These are phyloP conservation scores for Rubroboletus pulcherrimus DNA, from an alignment of 768 basidiomycete genomes.

Conservation along the genomic window DNA sequence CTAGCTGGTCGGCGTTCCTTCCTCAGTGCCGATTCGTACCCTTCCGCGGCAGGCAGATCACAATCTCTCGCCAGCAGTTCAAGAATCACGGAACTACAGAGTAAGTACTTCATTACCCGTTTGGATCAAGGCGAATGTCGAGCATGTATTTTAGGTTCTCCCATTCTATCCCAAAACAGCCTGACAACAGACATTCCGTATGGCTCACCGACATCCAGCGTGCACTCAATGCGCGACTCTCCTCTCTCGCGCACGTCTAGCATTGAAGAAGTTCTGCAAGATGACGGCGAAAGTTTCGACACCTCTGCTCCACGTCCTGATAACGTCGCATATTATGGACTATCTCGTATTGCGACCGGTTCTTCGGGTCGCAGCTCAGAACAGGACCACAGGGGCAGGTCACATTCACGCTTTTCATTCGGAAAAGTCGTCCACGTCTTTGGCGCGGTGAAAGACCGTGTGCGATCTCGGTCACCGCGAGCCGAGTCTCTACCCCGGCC, in stretches of 20 bases:
- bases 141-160: conserved; percentile 9
- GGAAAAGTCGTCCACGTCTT: conserved; percentile 49
- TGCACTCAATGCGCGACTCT: conserved; percentile 1
- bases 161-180: not conserved
- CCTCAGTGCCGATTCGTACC: not conserved
- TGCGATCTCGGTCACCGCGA: conserved; percentile 47
- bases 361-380: conserved; percentile 17
- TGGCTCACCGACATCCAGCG: conserved; percentile 11
- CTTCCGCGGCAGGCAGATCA: not conserved
- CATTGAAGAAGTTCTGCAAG: conserved; percentile 39
- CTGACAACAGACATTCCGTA: not conserved
- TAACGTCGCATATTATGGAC: conserved; percentile 13
- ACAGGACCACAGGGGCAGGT: conserved; percentile 33
- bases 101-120: conserved; percentile 3
- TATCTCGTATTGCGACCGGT: conserved; percentile 11
- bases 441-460: conserved; percentile 40
- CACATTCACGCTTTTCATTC: conserved; percentile 49
- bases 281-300: conserved; percentile 19
- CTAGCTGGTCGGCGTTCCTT: not conserved
- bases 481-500: conserved; percentile 3
- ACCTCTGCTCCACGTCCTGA: not conserved
- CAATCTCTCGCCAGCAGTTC: conserved; percentile 10
- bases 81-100: conserved; percentile 2
- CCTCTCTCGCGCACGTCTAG: conserved; percentile 39
- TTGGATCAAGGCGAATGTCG: not conserved